A percentile compares a stretch with the other conserved stretches of the same genome.
phyloP scores from a whole-genome alignment of 2,329 filamentous ascomycete species.

The Trichophyton equinum region DNA sequence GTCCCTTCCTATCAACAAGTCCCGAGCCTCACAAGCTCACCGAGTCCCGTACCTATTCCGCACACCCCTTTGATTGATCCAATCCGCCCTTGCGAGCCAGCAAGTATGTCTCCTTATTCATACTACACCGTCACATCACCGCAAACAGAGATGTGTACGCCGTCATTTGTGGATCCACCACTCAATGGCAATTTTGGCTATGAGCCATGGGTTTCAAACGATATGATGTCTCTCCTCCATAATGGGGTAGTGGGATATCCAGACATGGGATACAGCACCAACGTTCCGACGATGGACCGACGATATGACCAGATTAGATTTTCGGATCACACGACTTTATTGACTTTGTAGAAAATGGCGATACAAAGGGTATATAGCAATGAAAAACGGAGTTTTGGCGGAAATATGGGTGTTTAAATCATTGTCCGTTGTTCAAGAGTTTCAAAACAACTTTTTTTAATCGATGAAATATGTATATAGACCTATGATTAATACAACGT shows the following conservation, averaged over 20 bases:
- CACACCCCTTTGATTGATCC: not conserved
- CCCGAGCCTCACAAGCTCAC: conserved; percentile 4
- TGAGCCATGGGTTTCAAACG: conserved; percentile 3
- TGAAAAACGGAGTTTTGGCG: not conserved
- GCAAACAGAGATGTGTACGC: conserved; percentile 3
- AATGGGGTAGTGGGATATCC: not conserved
- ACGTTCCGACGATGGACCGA: not conserved
- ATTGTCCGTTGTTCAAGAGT: not conserved
- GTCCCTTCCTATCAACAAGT: not conserved
- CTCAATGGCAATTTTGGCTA: not conserved
- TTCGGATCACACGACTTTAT: not conserved
- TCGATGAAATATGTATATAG: not conserved
- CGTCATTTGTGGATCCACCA: not conserved
- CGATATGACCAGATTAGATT: conserved; percentile 1
- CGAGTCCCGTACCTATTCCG: not conserved
- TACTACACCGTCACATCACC: conserved; percentile 4
- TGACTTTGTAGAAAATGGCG: conserved; percentile 1
- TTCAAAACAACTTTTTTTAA: not conserved
- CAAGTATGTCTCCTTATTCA: conserved; percentile 3
- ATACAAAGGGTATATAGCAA: not conserved
- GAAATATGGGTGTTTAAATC: no score
- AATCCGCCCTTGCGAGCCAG: not conserved
- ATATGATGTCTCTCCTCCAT: conserved; percentile 2
- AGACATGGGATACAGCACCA: not conserved
- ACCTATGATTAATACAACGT: not conserved